Evolutionary conservation across 1,284 basidiomycete genomes (phyloP).

Genomic region (Ceratobasidium sp.): DNA sequence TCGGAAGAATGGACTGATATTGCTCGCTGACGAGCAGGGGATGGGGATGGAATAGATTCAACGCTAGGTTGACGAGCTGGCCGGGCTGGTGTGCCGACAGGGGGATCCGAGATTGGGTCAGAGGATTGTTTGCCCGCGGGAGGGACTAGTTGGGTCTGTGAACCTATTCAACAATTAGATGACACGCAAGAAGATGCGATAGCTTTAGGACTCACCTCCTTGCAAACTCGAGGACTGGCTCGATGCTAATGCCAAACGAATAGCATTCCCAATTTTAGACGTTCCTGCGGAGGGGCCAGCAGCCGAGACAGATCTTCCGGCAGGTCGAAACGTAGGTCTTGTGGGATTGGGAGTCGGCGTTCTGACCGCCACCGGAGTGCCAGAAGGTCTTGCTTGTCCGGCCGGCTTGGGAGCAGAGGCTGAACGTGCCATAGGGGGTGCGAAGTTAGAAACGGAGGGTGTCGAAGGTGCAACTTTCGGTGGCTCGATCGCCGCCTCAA

Average conservation of each 20-base stretch:
- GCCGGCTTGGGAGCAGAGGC: not conserved
- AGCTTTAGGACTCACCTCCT: not conserved
- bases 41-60: conserved; percentile 42
- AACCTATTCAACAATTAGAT: conserved; percentile 14
- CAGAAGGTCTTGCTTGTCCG: not conserved
- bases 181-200: no score
- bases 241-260: conserved; percentile 32
- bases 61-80: conserved; percentile 24
- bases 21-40: conserved; percentile 32
- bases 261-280: conserved; percentile 32
- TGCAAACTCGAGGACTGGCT: conserved; percentile 21
- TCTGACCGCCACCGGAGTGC: conserved; percentile 8
- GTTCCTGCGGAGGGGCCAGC: not conserved
- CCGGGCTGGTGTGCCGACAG: conserved; percentile 5
- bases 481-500: conserved; percentile 39
- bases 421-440: not conserved
- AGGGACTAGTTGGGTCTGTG: conserved; percentile 9
- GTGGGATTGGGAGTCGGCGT: not conserved
- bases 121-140: conserved; percentile 7
- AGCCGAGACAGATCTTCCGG: conserved; percentile 30
- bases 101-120: conserved; percentile 26
- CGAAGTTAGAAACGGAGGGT: not conserved
- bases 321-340: conserved; percentile 32
- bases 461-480: conserved; percentile 10
- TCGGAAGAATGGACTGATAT: conserved; percentile 44